Evolutionary conservation across 2,329 filamentous ascomycete genomes (phyloP).

Genomic region (Scedosporium boydii): DNA sequence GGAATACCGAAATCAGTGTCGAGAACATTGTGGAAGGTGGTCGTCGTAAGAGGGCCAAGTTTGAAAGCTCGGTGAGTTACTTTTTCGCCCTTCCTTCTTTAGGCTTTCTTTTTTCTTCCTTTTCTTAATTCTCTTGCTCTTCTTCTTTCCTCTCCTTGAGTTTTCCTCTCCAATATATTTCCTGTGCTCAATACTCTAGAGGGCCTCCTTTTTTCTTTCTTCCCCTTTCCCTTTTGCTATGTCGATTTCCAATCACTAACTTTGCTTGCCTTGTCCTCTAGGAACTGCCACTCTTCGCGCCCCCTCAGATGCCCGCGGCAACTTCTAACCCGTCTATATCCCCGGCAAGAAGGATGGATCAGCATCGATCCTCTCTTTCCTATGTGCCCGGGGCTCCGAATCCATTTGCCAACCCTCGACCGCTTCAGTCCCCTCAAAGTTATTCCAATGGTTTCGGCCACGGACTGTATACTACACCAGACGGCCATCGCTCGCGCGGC

Average conservation of each 20-base stretch:
- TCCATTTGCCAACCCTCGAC: conserved; percentile 67
- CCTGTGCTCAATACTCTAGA: background rate
- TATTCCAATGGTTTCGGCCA: conserved; percentile 47
- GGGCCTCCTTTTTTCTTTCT: too few species aligned
- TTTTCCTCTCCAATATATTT: conserved; percentile 8
- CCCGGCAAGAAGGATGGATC: conserved; percentile 70
- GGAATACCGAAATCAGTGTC: conserved; percentile 93
- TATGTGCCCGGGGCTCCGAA: conserved; percentile 70
- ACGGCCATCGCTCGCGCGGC: conserved; percentile 57
- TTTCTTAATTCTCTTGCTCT: background rate
- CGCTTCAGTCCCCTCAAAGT: conserved; percentile 76
- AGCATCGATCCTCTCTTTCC: conserved; percentile 63
- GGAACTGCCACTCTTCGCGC: conserved; percentile 93
- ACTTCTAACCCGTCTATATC: conserved; percentile 98
- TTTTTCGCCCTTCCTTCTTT: conserved; percentile 13
- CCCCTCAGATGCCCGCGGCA: conserved; percentile 83
- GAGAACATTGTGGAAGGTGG: conserved; percentile 98
- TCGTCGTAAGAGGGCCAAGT: conserved; percentile 86
- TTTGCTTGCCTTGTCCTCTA: conserved; percentile 24
- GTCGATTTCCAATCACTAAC: too few species aligned
- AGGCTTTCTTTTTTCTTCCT: background rate
- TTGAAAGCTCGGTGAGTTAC: conserved; percentile 85
- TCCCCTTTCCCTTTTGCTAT: too few species aligned
- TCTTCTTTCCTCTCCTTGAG: background rate
- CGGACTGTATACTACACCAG: conserved; percentile 54